These are phyloP conservation scores for Helianthus annuus DNA, from an alignment of 129 eudicot genomes.

Conservation along the genomic window HanXRQr2.0-SUNRISE NC_035443.2:3260673-3261172, in stretches of 20 bases:
- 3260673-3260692: not conserved
- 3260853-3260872: constrained; percentile 81
- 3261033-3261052: not conserved
- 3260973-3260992: constrained; percentile 13
- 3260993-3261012: not conserved
- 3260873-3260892: constrained; percentile 78
- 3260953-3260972: constrained; percentile 56
- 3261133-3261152: not conserved
- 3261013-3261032: not conserved
- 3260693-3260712: not conserved
- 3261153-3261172: not conserved
- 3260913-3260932: constrained; percentile 66
- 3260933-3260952: constrained; percentile 74
- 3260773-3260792: constrained; percentile 75
- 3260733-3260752: not conserved
- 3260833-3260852: constrained; percentile 77
- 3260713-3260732: not conserved
- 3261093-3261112: not conserved
- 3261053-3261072: constrained; percentile 16
- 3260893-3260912: constrained; percentile 64
- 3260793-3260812: constrained; percentile 77
- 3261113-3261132: not conserved
- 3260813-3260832: constrained; percentile 78
- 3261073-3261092: not conserved
- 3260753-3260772: constrained; percentile 70